These are phyloP conservation scores for Daldinia eschscholtzii DNA, from an alignment of 2,329 filamentous ascomycete genomes.

Conservation along the genomic window DNA sequence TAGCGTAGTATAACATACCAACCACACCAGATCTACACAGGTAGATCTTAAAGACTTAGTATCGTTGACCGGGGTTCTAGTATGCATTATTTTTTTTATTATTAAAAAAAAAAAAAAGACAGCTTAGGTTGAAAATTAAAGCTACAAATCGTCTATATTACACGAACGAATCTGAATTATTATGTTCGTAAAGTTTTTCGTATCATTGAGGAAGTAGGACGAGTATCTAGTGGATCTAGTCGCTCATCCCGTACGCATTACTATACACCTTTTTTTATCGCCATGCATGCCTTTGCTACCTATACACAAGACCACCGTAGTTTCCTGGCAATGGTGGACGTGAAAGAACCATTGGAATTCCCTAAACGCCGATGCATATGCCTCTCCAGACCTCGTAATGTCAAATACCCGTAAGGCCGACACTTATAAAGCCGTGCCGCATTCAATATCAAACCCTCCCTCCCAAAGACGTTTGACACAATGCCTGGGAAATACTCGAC, in stretches of 20 bases:
- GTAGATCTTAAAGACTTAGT: background rate
- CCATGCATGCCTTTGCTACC: slow-evolving; percentile 45
- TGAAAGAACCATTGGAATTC: slow-evolving; percentile 37
- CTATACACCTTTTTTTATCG: slow-evolving; percentile 48
- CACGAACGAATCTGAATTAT: slow-evolving; percentile 2
- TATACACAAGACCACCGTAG: slow-evolving; percentile 48
- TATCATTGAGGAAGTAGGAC: slow-evolving; percentile 22
- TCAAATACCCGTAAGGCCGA: slow-evolving; percentile 39
- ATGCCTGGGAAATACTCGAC: slow-evolving; percentile 25
- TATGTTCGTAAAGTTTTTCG: slow-evolving; percentile 16
- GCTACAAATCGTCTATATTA: background rate
- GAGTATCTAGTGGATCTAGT: slow-evolving; percentile 24
- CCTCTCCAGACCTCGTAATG: slow-evolving; percentile 41
- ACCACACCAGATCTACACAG: background rate
- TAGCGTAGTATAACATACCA: background rate
- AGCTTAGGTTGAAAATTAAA: background rate
- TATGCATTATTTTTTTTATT: no score
- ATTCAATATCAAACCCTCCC: slow-evolving; percentile 23
- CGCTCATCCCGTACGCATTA: slow-evolving; percentile 35
- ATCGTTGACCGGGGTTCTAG: no score
- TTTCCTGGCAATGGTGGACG: slow-evolving; percentile 41
- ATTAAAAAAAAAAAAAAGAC: no score
- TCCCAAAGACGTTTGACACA: slow-evolving; percentile 27
- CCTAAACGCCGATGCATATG: slow-evolving; percentile 51
- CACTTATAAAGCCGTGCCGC: slow-evolving; percentile 22